Evolutionary conservation across 345 rosid genomes (phyloP).

Genomic region (Citrus mangshanensis): DNA sequence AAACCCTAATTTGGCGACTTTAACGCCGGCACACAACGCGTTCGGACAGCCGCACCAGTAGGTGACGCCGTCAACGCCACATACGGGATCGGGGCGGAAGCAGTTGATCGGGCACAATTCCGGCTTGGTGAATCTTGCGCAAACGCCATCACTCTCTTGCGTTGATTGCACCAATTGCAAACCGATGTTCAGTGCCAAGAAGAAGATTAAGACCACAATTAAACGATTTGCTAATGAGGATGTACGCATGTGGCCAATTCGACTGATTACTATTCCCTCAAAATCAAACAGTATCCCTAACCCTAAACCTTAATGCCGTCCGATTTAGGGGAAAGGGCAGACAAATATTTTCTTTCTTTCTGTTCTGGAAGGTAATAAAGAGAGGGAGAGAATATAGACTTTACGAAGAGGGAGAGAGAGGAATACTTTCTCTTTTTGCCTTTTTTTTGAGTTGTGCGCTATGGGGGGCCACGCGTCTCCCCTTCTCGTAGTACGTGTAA

Average conservation of each 20-base stretch:
- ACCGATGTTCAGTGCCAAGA: constrained; percentile 11
- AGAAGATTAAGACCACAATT: constrained; percentile 9
- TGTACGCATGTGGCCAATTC: constrained; percentile 10
- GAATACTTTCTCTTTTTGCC: neutral
- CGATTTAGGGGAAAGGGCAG: constrained; percentile 2
- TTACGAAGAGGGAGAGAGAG: no score
- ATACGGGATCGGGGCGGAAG: constrained; percentile 83
- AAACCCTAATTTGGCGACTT: constrained; percentile 63
- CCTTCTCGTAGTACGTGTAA: neutral
- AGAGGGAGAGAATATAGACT: neutral
- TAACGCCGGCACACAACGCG: constrained; percentile 64
- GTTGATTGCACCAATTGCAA: constrained; percentile 26
- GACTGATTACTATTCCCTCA: neutral
- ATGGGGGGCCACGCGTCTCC: neutral
- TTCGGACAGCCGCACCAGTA: constrained; percentile 98
- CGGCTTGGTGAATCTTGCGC: constrained; percentile 38
- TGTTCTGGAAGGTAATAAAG: neutral
- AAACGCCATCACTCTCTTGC: constrained; percentile 30
- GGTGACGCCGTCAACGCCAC: constrained; percentile 80
- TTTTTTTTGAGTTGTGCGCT: neutral
- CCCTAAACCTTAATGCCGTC: constrained; percentile 2
- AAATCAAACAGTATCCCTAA: constrained; percentile 4
- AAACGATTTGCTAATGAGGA: constrained; percentile 7
- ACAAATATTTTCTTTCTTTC: constrained; percentile 10
- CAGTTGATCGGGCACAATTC: constrained; percentile 75